Evolutionary conservation across 176 grass and related monocot genomes (phyloP).

Genomic region (Aegilops tauschii): DNA sequence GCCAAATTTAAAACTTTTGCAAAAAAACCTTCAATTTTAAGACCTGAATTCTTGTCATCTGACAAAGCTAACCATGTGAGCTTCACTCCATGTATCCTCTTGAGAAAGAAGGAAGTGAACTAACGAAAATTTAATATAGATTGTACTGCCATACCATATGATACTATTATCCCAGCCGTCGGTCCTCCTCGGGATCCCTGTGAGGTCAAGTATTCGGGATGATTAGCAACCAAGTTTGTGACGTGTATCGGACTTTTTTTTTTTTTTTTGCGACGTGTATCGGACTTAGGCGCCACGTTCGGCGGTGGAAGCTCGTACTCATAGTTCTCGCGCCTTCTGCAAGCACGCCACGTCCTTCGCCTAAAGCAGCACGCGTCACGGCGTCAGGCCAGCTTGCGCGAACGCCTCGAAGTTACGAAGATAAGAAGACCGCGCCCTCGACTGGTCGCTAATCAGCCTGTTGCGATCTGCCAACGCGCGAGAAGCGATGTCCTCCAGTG

Average conservation of each 20-base stretch:
- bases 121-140: too few species aligned
- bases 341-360: conserved; percentile 38
- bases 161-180: too few species aligned
- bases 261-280: not conserved
- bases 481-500: conserved; percentile 58
- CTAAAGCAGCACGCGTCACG: conserved; percentile 20
- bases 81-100: too few species aligned
- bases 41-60: too few species aligned
- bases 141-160: too few species aligned
- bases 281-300: not conserved
- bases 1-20: too few species aligned
- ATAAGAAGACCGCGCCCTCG: conserved; percentile 19
- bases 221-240: not conserved
- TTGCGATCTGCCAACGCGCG: not conserved
- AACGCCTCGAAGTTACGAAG: not conserved
- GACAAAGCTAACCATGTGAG: too few species aligned
- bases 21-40: too few species aligned
- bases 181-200: too few species aligned
- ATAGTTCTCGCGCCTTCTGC: not conserved
- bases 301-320: too few species aligned
- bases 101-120: too few species aligned
- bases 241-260: not conserved
- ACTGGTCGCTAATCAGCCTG: not conserved
- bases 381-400: not conserved
- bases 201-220: too few species aligned